Evolutionary conservation across 1,139 yeast genomes (phyloP), one percentile per base, ranked within the genome.

Genomic region (Fermentozyma sake): DNA sequence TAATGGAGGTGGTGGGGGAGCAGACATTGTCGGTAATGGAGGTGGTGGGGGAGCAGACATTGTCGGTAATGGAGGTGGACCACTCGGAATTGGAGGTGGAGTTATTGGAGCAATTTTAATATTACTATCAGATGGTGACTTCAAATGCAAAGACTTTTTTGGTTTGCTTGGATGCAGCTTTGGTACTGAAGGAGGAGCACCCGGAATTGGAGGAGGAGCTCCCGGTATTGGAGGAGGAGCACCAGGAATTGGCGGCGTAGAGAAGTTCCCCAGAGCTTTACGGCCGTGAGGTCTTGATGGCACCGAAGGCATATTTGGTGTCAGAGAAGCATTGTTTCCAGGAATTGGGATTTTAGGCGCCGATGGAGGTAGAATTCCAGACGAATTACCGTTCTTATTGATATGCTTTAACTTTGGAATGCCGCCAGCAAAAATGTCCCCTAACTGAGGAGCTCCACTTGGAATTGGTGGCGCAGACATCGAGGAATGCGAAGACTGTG

Each of bases 381-480:
- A 50, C n/a, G 72, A 48, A 35, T 64, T 64, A 35, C 68, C 72
- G 18, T 48, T 49, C 15, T 59, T 62, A 20, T 27, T 31, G 20
- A 70, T 68, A 37, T 77, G 78, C 42, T 73, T 76, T 41, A 86
- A 61, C 45, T 82, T 84, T 6, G 96, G 95, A 52, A 86, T 70
- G 2, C 95, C 95, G 7, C 85, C 87, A 6, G 95, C 93, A 52
- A 85, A 78, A 10, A 85, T 70, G 33, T 82, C 91, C 13, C 89
- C 94, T 37, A 85, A 55, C 46, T 67, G 78, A n/a, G 79, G 80
- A 3, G 62, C 62, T 22, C 64, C 60, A 25, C 44, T 28, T 41
- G 63, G 31, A 18, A 27, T 24, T 25, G 34, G 23, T 28, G 50
- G 46, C 2, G 46, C 39, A 1, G 48, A 20, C 1, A 52, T 39